These are phyloP conservation scores for Paxillus involutus DNA, from an alignment of 768 basidiomycete genomes.

Conservation along the genomic window DNA sequence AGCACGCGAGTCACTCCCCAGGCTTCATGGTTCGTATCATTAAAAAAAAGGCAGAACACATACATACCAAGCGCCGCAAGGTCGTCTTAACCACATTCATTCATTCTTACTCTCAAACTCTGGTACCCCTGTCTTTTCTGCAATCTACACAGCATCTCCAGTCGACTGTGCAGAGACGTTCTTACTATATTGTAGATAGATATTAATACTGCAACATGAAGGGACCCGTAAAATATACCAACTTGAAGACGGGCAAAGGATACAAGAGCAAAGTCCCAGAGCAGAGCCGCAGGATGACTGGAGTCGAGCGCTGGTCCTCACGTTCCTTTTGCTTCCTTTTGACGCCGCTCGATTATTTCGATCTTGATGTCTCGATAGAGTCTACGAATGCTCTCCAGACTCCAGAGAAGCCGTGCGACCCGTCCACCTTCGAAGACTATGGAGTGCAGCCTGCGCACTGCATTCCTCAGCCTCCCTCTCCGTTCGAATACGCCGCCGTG, in stretches of 20 bases:
- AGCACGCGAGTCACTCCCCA: background rate
- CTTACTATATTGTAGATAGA: no score
- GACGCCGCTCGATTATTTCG: constrained; percentile 65
- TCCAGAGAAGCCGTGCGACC: constrained; percentile 36
- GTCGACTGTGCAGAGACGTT: no score
- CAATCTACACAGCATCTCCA: no score
- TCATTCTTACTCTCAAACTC: no score
- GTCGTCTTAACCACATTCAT: background rate
- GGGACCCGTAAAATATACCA: no score
- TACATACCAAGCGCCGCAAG: background rate
- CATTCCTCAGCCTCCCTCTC: constrained; percentile 34
- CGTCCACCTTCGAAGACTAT: constrained; percentile 50
- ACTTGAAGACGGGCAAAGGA: no score
- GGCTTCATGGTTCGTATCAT: background rate
- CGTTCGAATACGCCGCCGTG: constrained; percentile 39
- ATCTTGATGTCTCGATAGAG: constrained; percentile 61
- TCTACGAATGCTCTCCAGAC: constrained; percentile 47
- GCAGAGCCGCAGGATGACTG: no score
- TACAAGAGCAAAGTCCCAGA: no score
- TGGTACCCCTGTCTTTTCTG: no score
- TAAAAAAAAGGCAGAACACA: background rate
- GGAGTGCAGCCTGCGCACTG: constrained; percentile 46
- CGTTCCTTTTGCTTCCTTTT: constrained; percentile 46
- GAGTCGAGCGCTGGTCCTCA: no score
- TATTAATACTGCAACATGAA: no score